phyloP scores from a whole-genome alignment of 2,329 filamentous ascomycete genomes.

The Aspergillus pseudoterreus region DNA sequence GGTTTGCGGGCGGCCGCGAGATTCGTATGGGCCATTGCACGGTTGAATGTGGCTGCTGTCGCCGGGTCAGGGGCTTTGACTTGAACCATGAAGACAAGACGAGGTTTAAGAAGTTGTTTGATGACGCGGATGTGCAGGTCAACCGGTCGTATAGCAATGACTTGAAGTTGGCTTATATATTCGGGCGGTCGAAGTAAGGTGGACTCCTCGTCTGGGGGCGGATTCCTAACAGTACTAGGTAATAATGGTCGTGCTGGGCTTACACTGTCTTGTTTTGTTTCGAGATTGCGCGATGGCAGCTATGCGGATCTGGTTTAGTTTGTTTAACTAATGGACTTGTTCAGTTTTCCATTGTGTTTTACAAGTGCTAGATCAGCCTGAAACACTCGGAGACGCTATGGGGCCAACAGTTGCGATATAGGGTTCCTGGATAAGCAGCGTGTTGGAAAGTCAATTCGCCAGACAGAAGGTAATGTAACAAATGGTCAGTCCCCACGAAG shows the following conservation, averaged over 20 bases:
- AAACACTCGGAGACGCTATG: too few relatives aligned
- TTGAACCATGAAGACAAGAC: conserved; percentile 2
- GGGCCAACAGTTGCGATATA: neutral
- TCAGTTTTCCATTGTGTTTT: too few relatives aligned
- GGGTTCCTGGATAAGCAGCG: neutral
- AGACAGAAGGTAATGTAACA: too few relatives aligned
- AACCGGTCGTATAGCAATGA: conserved; percentile 1
- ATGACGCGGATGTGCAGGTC: conserved; percentile 1
- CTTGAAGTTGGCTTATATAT: conserved; percentile 5
- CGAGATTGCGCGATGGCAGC: neutral
- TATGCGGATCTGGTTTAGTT: too few relatives aligned
- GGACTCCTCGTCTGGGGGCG: neutral
- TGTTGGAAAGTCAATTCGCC: too few relatives aligned
- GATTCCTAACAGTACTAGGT: neutral
- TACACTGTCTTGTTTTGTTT: neutral
- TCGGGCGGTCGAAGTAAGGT: neutral
- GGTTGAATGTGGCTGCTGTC: conserved; percentile 7
- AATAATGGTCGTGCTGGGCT: neutral
- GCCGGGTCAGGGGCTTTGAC: conserved; percentile 4
- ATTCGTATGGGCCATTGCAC: conserved; percentile 4
- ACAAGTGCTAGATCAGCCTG: too few relatives aligned
- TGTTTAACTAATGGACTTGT: too few relatives aligned
- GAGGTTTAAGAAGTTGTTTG: conserved; percentile 5
- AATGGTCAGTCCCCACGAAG: too few relatives aligned
- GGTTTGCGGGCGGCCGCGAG: neutral